A percentile compares a stretch with the other conserved stretches of the same genome.
Evolutionary conservation across 805 yeast species (phyloP).

Genomic region (Saturnispora galanensis): DNA sequence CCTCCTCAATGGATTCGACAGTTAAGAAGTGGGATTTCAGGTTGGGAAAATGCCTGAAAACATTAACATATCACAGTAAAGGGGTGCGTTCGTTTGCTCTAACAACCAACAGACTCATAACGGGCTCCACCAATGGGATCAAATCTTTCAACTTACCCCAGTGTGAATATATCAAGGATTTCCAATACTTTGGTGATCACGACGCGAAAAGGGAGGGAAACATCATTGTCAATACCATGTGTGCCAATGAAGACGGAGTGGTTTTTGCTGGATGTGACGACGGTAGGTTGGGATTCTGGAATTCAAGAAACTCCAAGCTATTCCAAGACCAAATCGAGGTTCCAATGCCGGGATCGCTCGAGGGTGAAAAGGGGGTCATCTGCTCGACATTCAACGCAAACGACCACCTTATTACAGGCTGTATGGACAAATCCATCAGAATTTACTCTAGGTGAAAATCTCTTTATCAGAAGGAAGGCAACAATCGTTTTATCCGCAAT

Average conservation of each 20-base stretch:
- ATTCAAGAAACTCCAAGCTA: constrained; percentile 61
- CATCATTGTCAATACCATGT: constrained; percentile 55
- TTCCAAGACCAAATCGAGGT: constrained; percentile 45
- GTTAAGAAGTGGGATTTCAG: constrained; percentile 84
- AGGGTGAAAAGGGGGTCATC: constrained; percentile 57
- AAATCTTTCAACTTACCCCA: constrained; percentile 78
- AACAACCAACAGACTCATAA: constrained; percentile 58
- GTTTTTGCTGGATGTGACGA: constrained; percentile 78
- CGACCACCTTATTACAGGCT: constrained; percentile 82
- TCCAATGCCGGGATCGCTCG: constrained; percentile 61
- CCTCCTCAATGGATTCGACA: constrained; percentile 79
- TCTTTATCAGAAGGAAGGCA: constrained; percentile 18
- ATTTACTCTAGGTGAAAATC: neutral
- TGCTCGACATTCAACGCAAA: constrained; percentile 68
- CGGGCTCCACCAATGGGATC: constrained; percentile 74
- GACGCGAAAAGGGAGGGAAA: constrained; percentile 27
- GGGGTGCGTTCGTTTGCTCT: constrained; percentile 64
- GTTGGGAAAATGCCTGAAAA: constrained; percentile 61
- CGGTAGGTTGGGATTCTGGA: constrained; percentile 69
- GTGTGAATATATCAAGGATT: constrained; percentile 47
- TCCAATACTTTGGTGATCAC: constrained; percentile 37
- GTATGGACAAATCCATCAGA: constrained; percentile 49
- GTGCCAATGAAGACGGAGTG: constrained; percentile 42
- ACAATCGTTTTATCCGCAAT: constrained; percentile 23
- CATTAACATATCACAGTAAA: constrained; percentile 78